These are phyloP conservation scores for Talaromyces thailandensis DNA, from an alignment of 495 filamentous ascomycete species.

Conservation along the genomic window DNA sequence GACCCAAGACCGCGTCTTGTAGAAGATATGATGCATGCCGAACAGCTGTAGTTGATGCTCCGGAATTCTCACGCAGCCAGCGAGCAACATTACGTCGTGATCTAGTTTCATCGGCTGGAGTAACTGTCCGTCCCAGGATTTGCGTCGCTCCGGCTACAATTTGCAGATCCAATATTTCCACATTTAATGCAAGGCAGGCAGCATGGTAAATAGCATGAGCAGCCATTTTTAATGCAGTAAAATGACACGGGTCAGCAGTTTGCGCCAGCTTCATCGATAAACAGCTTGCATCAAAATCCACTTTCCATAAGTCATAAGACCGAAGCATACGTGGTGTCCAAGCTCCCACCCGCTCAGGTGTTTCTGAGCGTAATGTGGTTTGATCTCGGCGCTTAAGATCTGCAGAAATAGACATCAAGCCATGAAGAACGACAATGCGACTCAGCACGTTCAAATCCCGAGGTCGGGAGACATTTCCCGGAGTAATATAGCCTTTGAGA, in stretches of 20 bases:
- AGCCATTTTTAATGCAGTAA: conserved; percentile 30
- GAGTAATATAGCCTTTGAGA: conserved; percentile 43
- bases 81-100: conserved; percentile 31
- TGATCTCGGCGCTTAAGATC: conserved; percentile 48
- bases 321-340: conserved; percentile 40
- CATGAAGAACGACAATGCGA: conserved; percentile 39
- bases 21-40: conserved; percentile 38
- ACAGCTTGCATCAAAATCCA: conserved; percentile 41
- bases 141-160: conserved; percentile 44
- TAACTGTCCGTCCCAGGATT: conserved; percentile 41
- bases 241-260: conserved; percentile 20
- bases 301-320: conserved; percentile 46
- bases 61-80: conserved; percentile 24
- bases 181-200: conserved; percentile 38
- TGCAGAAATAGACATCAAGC: conserved; percentile 47
- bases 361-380: conserved; percentile 32
- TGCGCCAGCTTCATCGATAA: conserved; percentile 23
- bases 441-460: conserved; percentile 39
- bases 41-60: conserved; percentile 25
- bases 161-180: conserved; percentile 46
- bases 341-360: conserved; percentile 27
- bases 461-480: conserved; percentile 17
- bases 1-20: conserved; percentile 33
- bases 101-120: conserved; percentile 32
- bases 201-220: conserved; percentile 41